Evolutionary conservation across 1,284 basidiomycete species (phyloP), one percentile per base, ranked within the genome.

Genomic region (Trichosporon inkin): DNA sequence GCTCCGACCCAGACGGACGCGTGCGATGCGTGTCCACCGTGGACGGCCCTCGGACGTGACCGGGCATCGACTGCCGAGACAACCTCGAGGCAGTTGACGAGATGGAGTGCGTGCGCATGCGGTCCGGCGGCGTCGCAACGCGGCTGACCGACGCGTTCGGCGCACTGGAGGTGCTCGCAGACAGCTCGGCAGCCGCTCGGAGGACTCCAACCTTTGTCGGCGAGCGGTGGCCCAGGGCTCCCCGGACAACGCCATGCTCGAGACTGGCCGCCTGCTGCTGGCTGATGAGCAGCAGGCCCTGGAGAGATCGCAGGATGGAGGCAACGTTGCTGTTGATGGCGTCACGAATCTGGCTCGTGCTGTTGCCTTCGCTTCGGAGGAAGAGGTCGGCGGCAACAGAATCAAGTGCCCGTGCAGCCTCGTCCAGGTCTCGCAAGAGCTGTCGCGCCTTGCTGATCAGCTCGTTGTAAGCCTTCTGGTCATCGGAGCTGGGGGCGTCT

Each of bases 381-480:
- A 62, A 60, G 20, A 67, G 47, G 14, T 56, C 60, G 17, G 63
- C 67, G 0, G 55, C 38, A 6, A 65, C 37, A 17, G 57, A 34
- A 49, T 68, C 59, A 51, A 72, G 61, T 1, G 57, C 54, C 8
- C 59, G 44, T 5, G 56, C 56, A 2, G 67, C 58, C 52, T 64
- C 59, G 56, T 78, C 75, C 20, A 77, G 68, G 41, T 74, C 69
- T 1, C 52, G 55, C 17, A 78, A 53, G 10, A 65, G 56, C n/a
- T 65, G 60, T 38, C 70, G 66, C 5, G 75, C 75, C 47, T 67
- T 67, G 10, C 58, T 49, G 8, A 78, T 74, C 2, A 78, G 67
- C 47, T 72, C 68, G 20, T 58, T 61, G 55, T 77, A 79, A 24
- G 64, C 57, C 20, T 61, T 55, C 38, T 61, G 53, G 49, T 71